A percentile compares a stretch with the other conserved stretches of the same genome.
phyloP scores from a whole-genome alignment of 768 basidiomycete species.

The Gautieria morchelliformis region DNA sequence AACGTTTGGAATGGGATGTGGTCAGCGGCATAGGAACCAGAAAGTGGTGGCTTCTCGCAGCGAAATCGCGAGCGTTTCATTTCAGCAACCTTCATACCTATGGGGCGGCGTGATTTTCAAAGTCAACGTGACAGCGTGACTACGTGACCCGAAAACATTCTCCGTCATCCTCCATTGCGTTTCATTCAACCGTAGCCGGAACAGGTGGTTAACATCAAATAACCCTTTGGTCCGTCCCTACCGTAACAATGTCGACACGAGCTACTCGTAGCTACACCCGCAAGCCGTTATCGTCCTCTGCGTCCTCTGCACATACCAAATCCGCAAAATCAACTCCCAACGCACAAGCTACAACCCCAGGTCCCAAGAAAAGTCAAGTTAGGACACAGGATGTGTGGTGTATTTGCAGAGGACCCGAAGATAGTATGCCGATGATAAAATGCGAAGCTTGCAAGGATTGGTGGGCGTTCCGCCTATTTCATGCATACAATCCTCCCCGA shows the following conservation, averaged over 20 bases:
- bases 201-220: not conserved
- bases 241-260: not conserved
- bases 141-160: not conserved
- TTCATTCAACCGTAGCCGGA: not conserved
- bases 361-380: conserved; percentile 5
- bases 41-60: too few relatives aligned
- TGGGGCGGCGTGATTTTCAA: too few relatives aligned
- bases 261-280: not conserved
- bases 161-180: not conserved
- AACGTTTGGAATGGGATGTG: not conserved
- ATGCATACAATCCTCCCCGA: not conserved
- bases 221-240: not conserved
- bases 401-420: conserved; percentile 57
- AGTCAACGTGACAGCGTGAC: not conserved
- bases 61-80: too few relatives aligned
- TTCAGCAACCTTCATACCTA: too few relatives aligned
- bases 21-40: not conserved
- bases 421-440: conserved; percentile 73
- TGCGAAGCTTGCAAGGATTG: conserved; percentile 68
- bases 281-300: not conserved
- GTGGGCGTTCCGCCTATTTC: conserved; percentile 28
- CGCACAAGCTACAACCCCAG: not conserved
- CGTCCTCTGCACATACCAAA: not conserved
- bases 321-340: conserved; percentile 1
- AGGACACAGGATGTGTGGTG: conserved; percentile 35